Conservation (phyloP, 768 basidiomycete species). For the Xanthoconium stramineum region DNA sequence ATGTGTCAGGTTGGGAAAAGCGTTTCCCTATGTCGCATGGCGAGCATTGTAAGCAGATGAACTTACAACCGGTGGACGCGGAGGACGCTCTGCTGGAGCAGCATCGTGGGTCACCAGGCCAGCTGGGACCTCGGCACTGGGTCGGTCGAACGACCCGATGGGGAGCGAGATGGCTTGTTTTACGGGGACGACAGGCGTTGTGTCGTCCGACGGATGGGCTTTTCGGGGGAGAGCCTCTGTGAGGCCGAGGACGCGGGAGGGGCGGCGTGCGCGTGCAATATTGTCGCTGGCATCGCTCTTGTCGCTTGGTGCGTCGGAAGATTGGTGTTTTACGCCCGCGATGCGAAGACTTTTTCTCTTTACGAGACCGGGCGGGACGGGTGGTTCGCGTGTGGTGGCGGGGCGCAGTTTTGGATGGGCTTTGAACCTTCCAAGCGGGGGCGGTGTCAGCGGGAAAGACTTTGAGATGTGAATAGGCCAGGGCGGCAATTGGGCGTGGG, state of each 20-base stretch:
- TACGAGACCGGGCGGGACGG: constrained; percentile 31
- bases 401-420: constrained; percentile 31
- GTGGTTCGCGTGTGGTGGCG: constrained; percentile 27
- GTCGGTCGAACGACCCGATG: constrained; percentile 4
- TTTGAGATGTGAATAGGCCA: constrained; percentile 30
- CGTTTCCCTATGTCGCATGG: constrained; percentile 8
- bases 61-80: constrained; percentile 24
- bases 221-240: not conserved
- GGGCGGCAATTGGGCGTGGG: constrained; percentile 22
- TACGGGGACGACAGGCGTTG: not conserved
- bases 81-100: constrained; percentile 9
- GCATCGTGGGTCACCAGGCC: not conserved
- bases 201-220: not conserved
- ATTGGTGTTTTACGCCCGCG: constrained; percentile 21
- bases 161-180: constrained; percentile 12
- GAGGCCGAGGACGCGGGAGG: constrained; percentile 7
- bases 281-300: constrained; percentile 25
- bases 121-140: not conserved
- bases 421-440: constrained; percentile 27
- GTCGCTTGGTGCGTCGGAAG: constrained; percentile 30
- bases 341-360: constrained; percentile 24
- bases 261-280: constrained; percentile 4
- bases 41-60: constrained; percentile 20
- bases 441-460: constrained; percentile 29
- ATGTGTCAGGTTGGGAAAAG: constrained; percentile 4